phyloP scores from a whole-genome alignment of 805 yeast genomes.

The Yarrowia sp. region DNA sequence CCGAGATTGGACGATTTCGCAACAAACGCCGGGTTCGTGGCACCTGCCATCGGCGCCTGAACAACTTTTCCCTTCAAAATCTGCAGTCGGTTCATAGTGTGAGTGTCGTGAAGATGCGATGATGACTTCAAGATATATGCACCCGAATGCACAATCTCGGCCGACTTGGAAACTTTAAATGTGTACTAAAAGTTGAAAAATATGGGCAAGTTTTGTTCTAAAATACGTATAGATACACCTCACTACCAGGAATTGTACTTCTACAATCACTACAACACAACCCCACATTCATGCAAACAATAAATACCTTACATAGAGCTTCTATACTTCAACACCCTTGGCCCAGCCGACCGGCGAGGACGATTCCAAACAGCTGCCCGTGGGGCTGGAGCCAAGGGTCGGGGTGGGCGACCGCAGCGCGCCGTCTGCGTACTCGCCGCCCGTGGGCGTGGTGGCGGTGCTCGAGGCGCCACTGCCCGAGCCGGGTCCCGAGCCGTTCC shows the following conservation, averaged over 20 bases:
- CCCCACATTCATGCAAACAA: slow-evolving; percentile 17
- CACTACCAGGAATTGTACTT: too few relatives aligned
- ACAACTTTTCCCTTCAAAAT: slow-evolving; percentile 47
- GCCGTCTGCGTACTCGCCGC: slow-evolving; percentile 26
- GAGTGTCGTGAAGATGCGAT: too few relatives aligned
- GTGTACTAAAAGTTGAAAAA: not conserved
- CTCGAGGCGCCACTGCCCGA: slow-evolving; percentile 30
- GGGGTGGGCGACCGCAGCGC: slow-evolving; percentile 35
- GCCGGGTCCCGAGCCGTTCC: slow-evolving; percentile 13
- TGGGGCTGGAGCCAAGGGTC: slow-evolving; percentile 36
- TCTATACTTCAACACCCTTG: slow-evolving; percentile 38
- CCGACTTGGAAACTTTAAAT: slow-evolving; percentile 20
- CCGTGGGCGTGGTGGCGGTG: slow-evolving; percentile 38
- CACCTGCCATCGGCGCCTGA: slow-evolving; percentile 70
- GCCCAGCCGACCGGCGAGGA: slow-evolving; percentile 37
- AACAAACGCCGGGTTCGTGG: slow-evolving; percentile 57
- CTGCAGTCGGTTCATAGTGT: slow-evolving; percentile 3
- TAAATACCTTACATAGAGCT: slow-evolving; percentile 39
- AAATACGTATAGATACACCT: too few relatives aligned
- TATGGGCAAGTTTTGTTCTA: slow-evolving; percentile 1
- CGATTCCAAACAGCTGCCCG: slow-evolving; percentile 33
- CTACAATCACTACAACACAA: too few relatives aligned
- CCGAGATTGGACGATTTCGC: slow-evolving; percentile 55
- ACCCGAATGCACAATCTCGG: slow-evolving; percentile 21
- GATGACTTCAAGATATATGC: not conserved